These are phyloP conservation scores for Verticillium albo-atrum DNA, from an alignment of 2,329 filamentous ascomycete genomes.

Conservation along the genomic window DNA sequence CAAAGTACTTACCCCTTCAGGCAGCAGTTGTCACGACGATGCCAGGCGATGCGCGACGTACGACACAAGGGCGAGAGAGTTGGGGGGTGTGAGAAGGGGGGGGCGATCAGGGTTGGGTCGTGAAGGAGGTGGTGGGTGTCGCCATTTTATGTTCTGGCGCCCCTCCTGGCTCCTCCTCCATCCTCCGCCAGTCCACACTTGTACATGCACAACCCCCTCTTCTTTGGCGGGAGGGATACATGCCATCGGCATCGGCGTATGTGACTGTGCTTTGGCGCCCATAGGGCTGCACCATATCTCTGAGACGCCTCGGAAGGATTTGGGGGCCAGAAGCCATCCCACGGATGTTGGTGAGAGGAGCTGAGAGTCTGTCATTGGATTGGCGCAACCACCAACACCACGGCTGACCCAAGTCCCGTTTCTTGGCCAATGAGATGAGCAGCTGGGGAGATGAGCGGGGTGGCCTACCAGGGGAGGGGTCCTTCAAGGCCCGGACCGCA, in stretches of 20 bases:
- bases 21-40: not conserved
- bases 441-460: not conserved
- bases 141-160: not conserved
- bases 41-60: not conserved
- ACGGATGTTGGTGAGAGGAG: not conserved
- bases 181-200: not conserved
- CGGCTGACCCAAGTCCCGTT: not conserved
- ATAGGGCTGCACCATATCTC: not conserved
- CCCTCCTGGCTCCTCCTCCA: not conserved
- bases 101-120: not conserved
- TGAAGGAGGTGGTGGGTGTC: not conserved
- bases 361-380: not conserved
- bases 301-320: not conserved
- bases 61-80: not conserved
- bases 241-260: not conserved
- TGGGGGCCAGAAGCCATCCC: not conserved
- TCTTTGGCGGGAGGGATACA: not conserved
- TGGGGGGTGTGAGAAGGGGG: not conserved
- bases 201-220: not conserved
- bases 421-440: not conserved
- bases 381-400: not conserved
- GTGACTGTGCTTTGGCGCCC: not conserved
- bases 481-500: not conserved
- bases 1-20: not conserved
- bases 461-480: not conserved